phyloP scores from a whole-genome alignment of 31 red algal species.

The Porphyra umbilicalis region DNA sequence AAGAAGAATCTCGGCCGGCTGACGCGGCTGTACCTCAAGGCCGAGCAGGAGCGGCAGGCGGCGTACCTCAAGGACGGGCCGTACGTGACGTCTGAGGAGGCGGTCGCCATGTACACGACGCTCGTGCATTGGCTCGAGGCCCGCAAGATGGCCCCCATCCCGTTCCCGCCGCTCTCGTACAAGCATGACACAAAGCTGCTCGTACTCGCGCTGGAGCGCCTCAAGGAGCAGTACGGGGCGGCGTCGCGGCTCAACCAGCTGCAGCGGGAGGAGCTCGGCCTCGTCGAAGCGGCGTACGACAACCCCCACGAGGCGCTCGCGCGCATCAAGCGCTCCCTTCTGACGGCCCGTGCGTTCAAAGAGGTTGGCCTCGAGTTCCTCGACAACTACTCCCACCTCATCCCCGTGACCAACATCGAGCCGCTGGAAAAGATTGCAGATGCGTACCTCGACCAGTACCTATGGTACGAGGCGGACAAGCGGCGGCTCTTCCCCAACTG shows the following conservation, averaged over 20 bases:
- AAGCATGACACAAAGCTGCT: conserved; percentile 96
- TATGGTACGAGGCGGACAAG: conserved; percentile 96
- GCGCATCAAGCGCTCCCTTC: conserved; percentile 81
- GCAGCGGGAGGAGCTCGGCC: conserved; percentile 76
- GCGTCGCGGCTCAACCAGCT: conserved; percentile 63
- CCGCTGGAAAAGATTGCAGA: conserved; percentile 91
- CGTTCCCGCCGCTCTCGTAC: conserved; percentile 89
- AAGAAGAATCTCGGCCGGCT: conserved; percentile 89
- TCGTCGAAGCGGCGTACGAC: conserved; percentile 83
- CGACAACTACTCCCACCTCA: conserved; percentile 85
- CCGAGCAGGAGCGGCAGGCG: conserved; percentile 83
- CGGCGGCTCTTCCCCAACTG: conserved; percentile 90
- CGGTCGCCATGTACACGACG: conserved; percentile 82
- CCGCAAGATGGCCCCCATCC: conserved; percentile 79
- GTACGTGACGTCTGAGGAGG: conserved; percentile 78
- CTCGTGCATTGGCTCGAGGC: conserved; percentile 95
- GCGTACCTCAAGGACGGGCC: conserved; percentile 89
- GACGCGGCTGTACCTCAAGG: conserved; percentile 75
- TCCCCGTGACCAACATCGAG: conserved; percentile 88
- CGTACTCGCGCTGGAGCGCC: conserved; percentile 75
- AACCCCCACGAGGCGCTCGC: conserved; percentile 80
- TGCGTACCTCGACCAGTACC: conserved; percentile 89
- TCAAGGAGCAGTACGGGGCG: conserved; percentile 78
- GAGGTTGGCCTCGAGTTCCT: conserved; percentile 81
- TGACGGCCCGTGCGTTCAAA: conserved; percentile 66